These are phyloP conservation scores for Amniculicola lignicola DNA, from an alignment of 495 filamentous ascomycete genomes.

Conservation along the genomic window DNA sequence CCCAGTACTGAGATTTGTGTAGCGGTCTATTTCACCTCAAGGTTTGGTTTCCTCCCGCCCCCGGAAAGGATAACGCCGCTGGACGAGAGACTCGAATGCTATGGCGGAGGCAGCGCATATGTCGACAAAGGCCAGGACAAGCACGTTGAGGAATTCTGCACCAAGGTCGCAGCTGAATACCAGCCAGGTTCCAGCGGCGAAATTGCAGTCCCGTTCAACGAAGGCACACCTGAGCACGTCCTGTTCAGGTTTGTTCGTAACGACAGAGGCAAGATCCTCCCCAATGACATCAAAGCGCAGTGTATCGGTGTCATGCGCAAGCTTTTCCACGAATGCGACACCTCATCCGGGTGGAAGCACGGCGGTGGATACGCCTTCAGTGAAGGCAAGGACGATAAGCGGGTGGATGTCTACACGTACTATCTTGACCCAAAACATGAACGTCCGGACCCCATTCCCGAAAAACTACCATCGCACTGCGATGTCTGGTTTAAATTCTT, in stretches of 20 bases:
- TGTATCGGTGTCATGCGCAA: neutral
- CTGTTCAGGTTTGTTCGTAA: neutral
- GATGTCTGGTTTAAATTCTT: neutral
- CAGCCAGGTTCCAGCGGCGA: neutral
- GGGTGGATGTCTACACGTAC: neutral
- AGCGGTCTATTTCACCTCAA: slow-evolving; percentile 2
- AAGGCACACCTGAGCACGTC: neutral
- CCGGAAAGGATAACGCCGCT: neutral
- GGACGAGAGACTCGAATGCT: neutral
- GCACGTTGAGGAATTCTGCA: neutral
- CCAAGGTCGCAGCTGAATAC: slow-evolving; percentile 1
- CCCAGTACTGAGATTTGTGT: too few species aligned
- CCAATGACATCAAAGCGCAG: neutral
- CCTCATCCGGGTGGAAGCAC: neutral
- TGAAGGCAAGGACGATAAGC: neutral
- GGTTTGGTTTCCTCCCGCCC: slow-evolving; percentile 6
- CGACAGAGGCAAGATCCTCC: neutral
- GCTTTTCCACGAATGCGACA: neutral
- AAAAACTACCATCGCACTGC: neutral
- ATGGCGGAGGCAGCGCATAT: neutral
- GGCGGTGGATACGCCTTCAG: neutral
- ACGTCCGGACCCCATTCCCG: neutral
- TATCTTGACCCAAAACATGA: neutral
- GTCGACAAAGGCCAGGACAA: slow-evolving; percentile 4
- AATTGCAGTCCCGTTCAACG: neutral